Conservation (phyloP, 768 basidiomycete species). For the Gautieria morchelliformis region DNA sequence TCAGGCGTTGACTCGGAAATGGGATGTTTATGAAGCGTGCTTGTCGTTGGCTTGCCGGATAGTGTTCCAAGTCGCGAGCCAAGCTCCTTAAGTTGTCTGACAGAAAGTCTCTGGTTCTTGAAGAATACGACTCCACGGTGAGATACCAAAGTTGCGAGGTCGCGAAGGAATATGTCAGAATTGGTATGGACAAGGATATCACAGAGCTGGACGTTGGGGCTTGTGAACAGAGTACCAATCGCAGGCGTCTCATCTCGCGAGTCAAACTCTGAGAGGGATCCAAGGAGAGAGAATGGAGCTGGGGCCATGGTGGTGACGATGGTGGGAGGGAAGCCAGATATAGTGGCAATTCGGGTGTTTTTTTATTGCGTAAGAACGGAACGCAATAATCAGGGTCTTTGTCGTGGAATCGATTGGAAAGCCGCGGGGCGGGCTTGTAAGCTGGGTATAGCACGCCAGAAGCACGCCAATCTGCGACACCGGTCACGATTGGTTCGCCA, state of each 20-base stretch:
- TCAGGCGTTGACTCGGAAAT: slow-evolving; percentile 39
- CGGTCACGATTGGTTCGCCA: background rate
- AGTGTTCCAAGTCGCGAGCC: slow-evolving; percentile 38
- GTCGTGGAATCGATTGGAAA: background rate
- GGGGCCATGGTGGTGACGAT: slow-evolving; percentile 18
- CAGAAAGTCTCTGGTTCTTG: slow-evolving; percentile 40
- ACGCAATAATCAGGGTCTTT: background rate
- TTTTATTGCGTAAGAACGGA: background rate
- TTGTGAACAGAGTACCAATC: slow-evolving; percentile 46
- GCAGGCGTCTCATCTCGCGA: slow-evolving; percentile 38
- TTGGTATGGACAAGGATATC: slow-evolving; percentile 34
- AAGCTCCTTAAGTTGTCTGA: slow-evolving; percentile 43
- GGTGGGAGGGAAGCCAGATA: background rate
- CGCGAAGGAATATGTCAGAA: slow-evolving; percentile 40
- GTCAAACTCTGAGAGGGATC: slow-evolving; percentile 28
- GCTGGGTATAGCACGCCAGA: background rate
- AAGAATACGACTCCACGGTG: slow-evolving; percentile 58
- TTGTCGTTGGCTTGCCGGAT: slow-evolving; percentile 37
- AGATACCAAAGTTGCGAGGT: slow-evolving; percentile 37
- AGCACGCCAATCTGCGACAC: background rate
- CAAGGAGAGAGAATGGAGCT: slow-evolving; percentile 22
- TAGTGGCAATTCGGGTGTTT: background rate
- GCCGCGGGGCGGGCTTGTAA: background rate
- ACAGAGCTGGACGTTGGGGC: slow-evolving; percentile 35
- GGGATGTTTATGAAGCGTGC: slow-evolving; percentile 48